These are phyloP conservation scores for Diutina catenulata DNA, from an alignment of 1,139 yeast species.

Conservation along the genomic window DNA sequence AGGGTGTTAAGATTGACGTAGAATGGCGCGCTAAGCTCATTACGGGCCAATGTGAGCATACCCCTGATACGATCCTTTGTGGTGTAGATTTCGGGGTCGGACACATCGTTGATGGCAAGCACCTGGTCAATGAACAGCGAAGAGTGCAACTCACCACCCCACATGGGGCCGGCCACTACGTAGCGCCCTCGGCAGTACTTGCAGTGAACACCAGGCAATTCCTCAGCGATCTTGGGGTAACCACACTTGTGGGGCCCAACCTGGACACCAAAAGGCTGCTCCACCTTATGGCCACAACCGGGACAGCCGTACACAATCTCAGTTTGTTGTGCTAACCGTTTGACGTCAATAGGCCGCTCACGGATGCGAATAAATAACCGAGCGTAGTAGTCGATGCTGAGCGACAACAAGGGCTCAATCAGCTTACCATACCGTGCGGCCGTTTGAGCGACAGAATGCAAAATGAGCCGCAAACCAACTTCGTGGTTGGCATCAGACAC, in stretches of 20 bases:
- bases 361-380: conserved; percentile 70
- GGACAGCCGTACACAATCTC: conserved; percentile 77
- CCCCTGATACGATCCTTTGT: conserved; percentile 82
- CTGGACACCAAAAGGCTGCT: conserved; percentile 59
- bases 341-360: conserved; percentile 72
- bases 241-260: neutral
- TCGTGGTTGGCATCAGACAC: conserved; percentile 83
- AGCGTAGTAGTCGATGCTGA: conserved; percentile 88
- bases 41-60: conserved; percentile 74
- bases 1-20: conserved; percentile 73
- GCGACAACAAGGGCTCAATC: conserved; percentile 74
- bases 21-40: conserved; percentile 64
- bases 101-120: conserved; percentile 38
- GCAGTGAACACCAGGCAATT: conserved; percentile 30
- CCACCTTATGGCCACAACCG: conserved; percentile 68
- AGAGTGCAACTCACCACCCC: conserved; percentile 73
- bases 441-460: conserved; percentile 61
- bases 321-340: conserved; percentile 58
- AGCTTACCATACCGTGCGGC: conserved; percentile 85
- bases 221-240: neutral
- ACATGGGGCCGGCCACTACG: conserved; percentile 94
- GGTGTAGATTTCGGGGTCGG: conserved; percentile 41
- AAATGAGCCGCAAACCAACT: conserved; percentile 76
- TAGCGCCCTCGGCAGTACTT: conserved; percentile 54
- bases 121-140: conserved; percentile 52